These are phyloP conservation scores for Apiospora malaysiana DNA, from an alignment of 2,329 filamentous ascomycete species.

Conservation along the genomic window DNA sequence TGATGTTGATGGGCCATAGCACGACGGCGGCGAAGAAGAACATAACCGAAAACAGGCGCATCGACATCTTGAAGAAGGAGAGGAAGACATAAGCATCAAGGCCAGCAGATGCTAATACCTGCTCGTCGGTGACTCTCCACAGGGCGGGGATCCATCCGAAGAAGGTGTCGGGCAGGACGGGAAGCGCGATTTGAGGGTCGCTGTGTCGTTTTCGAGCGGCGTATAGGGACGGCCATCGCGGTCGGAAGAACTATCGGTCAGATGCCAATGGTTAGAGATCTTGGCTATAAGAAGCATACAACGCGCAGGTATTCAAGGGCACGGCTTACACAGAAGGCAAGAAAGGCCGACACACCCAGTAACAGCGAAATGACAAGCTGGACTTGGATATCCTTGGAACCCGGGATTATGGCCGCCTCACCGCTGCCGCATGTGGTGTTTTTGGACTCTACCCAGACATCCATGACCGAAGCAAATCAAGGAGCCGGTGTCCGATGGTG, in stretches of 20 bases:
- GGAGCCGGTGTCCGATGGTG: constrained; percentile 16
- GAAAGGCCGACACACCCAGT: constrained; percentile 73
- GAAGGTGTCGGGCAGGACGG: constrained; percentile 80
- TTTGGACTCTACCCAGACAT: constrained; percentile 9
- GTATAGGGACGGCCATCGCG: constrained; percentile 91
- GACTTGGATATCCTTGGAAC: constrained; percentile 56
- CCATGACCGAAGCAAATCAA: constrained; percentile 17
- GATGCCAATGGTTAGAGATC: constrained; percentile 21
- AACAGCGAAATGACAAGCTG: constrained; percentile 76
- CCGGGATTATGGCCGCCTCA: constrained; percentile 37
- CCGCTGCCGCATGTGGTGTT: constrained; percentile 22
- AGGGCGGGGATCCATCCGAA: constrained; percentile 93
- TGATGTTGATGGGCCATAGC: constrained; percentile 80
- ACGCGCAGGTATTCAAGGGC: background rate
- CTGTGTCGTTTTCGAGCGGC: constrained; percentile 83
- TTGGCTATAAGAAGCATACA: background rate
- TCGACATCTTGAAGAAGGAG: constrained; percentile 94
- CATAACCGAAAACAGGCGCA: constrained; percentile 79
- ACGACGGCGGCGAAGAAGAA: constrained; percentile 81
- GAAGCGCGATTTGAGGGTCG: constrained; percentile 65
- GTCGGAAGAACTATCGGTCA: constrained; percentile 66
- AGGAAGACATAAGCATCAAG: constrained; percentile 97
- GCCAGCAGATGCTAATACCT: constrained; percentile 87
- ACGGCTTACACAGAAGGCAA: constrained; percentile 74
- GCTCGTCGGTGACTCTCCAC: constrained; percentile 84